Conservation (phyloP, 2,329 filamentous ascomycete species). For the Xylaria digitata region DNA sequence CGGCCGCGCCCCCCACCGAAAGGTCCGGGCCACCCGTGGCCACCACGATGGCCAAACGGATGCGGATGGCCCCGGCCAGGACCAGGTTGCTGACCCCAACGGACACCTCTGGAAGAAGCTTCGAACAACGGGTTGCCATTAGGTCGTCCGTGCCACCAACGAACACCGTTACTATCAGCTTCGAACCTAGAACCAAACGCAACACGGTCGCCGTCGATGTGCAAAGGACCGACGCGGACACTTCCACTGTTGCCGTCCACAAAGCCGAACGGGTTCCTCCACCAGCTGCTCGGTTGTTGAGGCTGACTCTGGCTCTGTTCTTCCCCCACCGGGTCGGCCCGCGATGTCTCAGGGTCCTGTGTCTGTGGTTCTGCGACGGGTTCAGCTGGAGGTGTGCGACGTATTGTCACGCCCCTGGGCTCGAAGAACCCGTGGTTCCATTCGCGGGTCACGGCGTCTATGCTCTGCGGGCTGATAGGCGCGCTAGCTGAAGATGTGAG, state of each 20-base stretch:
- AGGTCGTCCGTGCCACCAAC: slow-evolving; percentile 59
- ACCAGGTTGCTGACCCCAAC: slow-evolving; percentile 21
- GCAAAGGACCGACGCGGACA: slow-evolving; percentile 54
- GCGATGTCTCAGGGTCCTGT: slow-evolving; percentile 12
- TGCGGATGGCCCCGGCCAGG: slow-evolving; percentile 6
- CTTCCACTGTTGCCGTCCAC: slow-evolving; percentile 42
- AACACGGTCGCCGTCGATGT: slow-evolving; percentile 57
- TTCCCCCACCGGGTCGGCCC: slow-evolving; percentile 3
- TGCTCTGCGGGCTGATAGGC: slow-evolving; percentile 45
- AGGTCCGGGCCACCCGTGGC: slow-evolving; percentile 22
- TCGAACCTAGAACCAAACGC: slow-evolving; percentile 58
- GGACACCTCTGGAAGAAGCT: slow-evolving; percentile 29
- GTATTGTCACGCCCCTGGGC: slow-evolving; percentile 61
- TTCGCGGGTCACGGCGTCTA: slow-evolving; percentile 59
- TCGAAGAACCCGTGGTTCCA: slow-evolving; percentile 70
- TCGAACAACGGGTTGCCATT: slow-evolving; percentile 55
- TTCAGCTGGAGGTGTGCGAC: slow-evolving; percentile 43
- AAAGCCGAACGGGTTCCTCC: slow-evolving; percentile 43
- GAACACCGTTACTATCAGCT: slow-evolving; percentile 58
- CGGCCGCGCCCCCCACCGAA: slow-evolving; percentile 28
- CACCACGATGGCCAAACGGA: slow-evolving; percentile 11
- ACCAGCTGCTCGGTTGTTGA: slow-evolving; percentile 32
- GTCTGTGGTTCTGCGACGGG: slow-evolving; percentile 31
- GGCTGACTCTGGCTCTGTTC: slow-evolving; percentile 25
- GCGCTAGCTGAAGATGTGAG: slow-evolving; percentile 48